Conservation (phyloP, 1,284 basidiomycete species). For the Pyrrhoderma noxium region DNA sequence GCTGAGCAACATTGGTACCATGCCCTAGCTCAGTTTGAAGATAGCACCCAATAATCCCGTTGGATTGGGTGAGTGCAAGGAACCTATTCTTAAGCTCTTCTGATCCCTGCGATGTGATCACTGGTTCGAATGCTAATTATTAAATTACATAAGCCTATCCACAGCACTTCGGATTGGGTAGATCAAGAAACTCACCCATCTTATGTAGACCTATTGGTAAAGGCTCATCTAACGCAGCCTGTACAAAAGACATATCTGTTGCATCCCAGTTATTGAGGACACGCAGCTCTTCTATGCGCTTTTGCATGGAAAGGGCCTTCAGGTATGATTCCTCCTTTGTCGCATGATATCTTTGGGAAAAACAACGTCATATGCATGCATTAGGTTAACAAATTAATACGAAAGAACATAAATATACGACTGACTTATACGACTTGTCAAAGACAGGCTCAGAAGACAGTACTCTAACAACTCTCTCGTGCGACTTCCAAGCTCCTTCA, state of each 20-base stretch:
- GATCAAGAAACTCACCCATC: conserved; percentile 35
- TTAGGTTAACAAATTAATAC: background rate
- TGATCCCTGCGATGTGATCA: conserved; percentile 55
- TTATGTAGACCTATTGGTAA: conserved; percentile 50
- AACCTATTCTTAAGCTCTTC: conserved; percentile 43
- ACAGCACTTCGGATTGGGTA: conserved; percentile 1
- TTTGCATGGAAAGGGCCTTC: conserved; percentile 42
- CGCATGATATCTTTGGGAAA: conserved; percentile 41
- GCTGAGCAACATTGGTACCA: conserved; percentile 59
- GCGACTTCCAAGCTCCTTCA: conserved; percentile 39
- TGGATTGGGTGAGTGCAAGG: conserved; percentile 39
- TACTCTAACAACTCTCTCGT: conserved; percentile 39
- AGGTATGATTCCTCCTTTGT: conserved; percentile 44
- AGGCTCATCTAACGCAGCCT: conserved; percentile 42
- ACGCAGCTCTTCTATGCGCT: conserved; percentile 50
- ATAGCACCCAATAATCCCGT: conserved; percentile 65
- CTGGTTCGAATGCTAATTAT: conserved; percentile 54
- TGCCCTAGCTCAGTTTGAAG: conserved; percentile 74
- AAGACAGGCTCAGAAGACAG: conserved; percentile 55
- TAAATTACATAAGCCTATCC: background rate
- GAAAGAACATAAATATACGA: background rate
- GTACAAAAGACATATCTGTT: conserved; percentile 38
- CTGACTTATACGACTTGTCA: conserved; percentile 52
- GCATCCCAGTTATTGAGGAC: conserved; percentile 46
- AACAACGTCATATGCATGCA: background rate